These are phyloP conservation scores for Papiliotrema laurentii DNA, from an alignment of 1,284 basidiomycete species.

Conservation along the genomic window DNA sequence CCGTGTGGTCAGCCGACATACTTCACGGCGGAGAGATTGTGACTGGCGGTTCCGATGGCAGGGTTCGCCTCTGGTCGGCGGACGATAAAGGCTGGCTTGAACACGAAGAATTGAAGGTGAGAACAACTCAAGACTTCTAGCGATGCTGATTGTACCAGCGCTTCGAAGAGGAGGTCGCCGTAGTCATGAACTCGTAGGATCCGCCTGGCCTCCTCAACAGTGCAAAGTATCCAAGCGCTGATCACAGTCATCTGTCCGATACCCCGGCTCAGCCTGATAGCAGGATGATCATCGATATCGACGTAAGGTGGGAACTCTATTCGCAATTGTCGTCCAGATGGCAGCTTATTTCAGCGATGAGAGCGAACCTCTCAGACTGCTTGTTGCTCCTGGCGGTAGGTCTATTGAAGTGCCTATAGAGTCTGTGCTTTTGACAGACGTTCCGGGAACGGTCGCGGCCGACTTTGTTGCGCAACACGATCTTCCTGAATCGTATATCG, in stretches of 20 bases:
- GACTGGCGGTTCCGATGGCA: constrained; percentile 34
- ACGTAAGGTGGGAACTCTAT: too few relatives aligned
- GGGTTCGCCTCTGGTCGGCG: constrained; percentile 23
- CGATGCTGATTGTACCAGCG: constrained; percentile 3
- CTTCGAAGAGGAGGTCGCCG: constrained; percentile 9
- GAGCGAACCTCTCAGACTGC: too few relatives aligned
- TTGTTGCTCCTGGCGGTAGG: constrained; percentile 12
- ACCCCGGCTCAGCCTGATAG: too few relatives aligned
- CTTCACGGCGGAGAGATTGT: constrained; percentile 29
- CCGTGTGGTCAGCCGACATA: constrained; percentile 27
- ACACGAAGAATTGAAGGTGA: too few relatives aligned
- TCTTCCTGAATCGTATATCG: constrained; percentile 27
- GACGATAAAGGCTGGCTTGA: too few relatives aligned
- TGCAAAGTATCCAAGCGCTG: too few relatives aligned
- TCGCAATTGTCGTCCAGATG: too few relatives aligned
- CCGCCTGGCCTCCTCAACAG: too few relatives aligned
- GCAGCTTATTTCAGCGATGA: too few relatives aligned
- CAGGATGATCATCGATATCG: too few relatives aligned
- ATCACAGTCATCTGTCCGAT: too few relatives aligned
- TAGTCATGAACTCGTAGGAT: constrained; percentile 5
- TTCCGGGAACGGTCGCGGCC: constrained; percentile 18
- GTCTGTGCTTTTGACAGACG: too few relatives aligned
- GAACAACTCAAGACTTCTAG: not conserved
- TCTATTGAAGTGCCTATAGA: not conserved
- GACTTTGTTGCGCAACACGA: constrained; percentile 22